Evolutionary conservation across 495 filamentous ascomycete species (phyloP), one percentile per base, ranked within the genome.

Genomic region (Endocarpon pusillum): DNA sequence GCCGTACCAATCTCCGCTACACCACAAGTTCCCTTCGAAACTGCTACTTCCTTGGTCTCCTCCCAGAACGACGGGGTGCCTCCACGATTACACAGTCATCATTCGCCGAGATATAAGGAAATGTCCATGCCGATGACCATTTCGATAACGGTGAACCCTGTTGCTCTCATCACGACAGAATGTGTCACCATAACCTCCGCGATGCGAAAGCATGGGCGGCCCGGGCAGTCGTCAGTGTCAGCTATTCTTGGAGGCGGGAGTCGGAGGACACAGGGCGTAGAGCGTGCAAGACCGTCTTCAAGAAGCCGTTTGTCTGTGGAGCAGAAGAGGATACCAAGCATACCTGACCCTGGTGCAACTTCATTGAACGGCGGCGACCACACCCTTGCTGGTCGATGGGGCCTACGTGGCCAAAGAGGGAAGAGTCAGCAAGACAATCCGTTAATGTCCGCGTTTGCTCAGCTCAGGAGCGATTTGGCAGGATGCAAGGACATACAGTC

Each of bases 361-460:
- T n/a, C n/a, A n/a, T n/a, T n/a, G n/a, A 44, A 39, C 21, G 64
- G 60, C 38, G 62, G 63, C 32, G 68, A 71, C 42, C 67, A 65
- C 52, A 57, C 48, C 9, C 47, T 73, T 45, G 68, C 64, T 30
- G 75, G 69, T 51, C 53, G 69, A 52, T 99, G 89, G 89, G 89
- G 89, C 1, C 53, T 94, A 38, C 66, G 91, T 44, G 89, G 89
- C 33, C 94, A 93, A 73, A 94, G 85, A 54, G 91, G 89, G 21
- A 91, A 85, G 67, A 94, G 85, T 59, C 81, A 94, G 68, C 83
- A 94, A 63, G 89, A 99, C 58, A 94, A 96, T 48, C 91, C 89
- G 22, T 66, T 99, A 42, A 93, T 99, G 63, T 76, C 81, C 34
- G 87, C 85, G 7, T 99, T 99, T 55, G 82, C 87, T 36, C 75